Evolutionary conservation across 129 eudicot species (phyloP).

Genomic region (Smallanthus sonchifolius): DNA sequence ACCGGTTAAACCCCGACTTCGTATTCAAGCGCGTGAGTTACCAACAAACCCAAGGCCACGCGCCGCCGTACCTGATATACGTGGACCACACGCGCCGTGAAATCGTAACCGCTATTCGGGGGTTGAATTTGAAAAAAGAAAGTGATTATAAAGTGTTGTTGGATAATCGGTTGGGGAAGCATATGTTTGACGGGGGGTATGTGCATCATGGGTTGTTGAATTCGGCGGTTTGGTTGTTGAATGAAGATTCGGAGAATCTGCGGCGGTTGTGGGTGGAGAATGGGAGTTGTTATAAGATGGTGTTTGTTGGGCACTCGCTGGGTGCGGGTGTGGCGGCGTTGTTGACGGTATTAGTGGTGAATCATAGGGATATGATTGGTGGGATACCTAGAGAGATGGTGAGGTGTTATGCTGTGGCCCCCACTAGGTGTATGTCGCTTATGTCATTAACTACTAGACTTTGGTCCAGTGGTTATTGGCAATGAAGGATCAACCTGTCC

Average conservation of each 20-base stretch:
- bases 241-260: slow-evolving; percentile 51
- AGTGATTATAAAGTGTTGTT: slow-evolving; percentile 55
- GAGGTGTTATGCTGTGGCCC: slow-evolving; percentile 64
- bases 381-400: slow-evolving; percentile 55
- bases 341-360: slow-evolving; percentile 58
- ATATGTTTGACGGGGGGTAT: slow-evolving; percentile 84
- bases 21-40: slow-evolving; percentile 63
- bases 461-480: too few relatives aligned
- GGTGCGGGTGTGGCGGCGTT: slow-evolving; percentile 81
- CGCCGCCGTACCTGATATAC: slow-evolving; percentile 72
- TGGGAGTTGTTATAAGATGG: slow-evolving; percentile 55
- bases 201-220: slow-evolving; percentile 82
- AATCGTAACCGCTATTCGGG: slow-evolving; percentile 63
- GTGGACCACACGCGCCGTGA: slow-evolving; percentile 51
- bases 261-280: slow-evolving; percentile 52
- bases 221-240: slow-evolving; percentile 66
- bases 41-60: slow-evolving; percentile 48
- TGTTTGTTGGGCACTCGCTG: slow-evolving; percentile 72
- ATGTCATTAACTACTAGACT: too few relatives aligned
- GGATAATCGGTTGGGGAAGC: slow-evolving; percentile 45
- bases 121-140: slow-evolving; percentile 49
- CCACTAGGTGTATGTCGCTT: slow-evolving; percentile 75
- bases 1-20: slow-evolving; percentile 55
- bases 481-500: too few relatives aligned
- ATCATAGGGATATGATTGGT: slow-evolving; percentile 49